A percentile compares a stretch with the other conserved stretches of the same genome.
Conservation (phyloP, 768 basidiomycete species). For the Nevesoporus exiguus region DNA sequence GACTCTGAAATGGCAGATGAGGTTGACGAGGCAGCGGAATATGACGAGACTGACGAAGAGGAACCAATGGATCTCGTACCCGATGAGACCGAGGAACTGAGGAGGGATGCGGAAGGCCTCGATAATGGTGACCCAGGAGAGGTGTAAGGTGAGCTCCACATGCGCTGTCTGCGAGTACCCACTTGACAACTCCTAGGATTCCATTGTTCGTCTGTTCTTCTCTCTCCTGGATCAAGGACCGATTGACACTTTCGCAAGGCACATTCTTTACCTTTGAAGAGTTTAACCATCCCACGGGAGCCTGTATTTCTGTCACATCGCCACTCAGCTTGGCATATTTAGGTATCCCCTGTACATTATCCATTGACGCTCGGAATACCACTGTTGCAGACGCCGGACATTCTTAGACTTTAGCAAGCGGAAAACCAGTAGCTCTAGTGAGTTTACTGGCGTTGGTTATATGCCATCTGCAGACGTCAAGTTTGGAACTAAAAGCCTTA, state of each 20-base stretch:
- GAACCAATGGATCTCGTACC: constrained; percentile 41
- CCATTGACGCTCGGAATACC: background rate
- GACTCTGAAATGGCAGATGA: constrained; percentile 25
- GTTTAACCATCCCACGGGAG: too few relatives aligned
- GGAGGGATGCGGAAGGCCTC: constrained; percentile 36
- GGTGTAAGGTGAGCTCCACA: background rate
- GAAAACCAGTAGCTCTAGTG: background rate
- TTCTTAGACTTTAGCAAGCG: background rate
- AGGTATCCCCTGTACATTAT: background rate
- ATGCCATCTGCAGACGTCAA: too few relatives aligned
- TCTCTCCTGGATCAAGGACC: background rate
- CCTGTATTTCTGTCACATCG: background rate
- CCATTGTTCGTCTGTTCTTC: background rate
- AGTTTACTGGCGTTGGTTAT: background rate
- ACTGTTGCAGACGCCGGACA: background rate
- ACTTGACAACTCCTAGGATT: background rate
- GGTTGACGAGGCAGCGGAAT: constrained; percentile 22
- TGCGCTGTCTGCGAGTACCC: background rate
- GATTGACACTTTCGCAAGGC: background rate
- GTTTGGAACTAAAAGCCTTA: too few relatives aligned
- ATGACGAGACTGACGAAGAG: constrained; percentile 39
- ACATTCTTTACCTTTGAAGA: background rate
- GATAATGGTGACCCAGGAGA: constrained; percentile 28
- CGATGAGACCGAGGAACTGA: constrained; percentile 44
- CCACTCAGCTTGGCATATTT: background rate